phyloP scores from a whole-genome alignment of 2,329 filamentous ascomycete species.

The Trichoderma citrinoviride region DNA sequence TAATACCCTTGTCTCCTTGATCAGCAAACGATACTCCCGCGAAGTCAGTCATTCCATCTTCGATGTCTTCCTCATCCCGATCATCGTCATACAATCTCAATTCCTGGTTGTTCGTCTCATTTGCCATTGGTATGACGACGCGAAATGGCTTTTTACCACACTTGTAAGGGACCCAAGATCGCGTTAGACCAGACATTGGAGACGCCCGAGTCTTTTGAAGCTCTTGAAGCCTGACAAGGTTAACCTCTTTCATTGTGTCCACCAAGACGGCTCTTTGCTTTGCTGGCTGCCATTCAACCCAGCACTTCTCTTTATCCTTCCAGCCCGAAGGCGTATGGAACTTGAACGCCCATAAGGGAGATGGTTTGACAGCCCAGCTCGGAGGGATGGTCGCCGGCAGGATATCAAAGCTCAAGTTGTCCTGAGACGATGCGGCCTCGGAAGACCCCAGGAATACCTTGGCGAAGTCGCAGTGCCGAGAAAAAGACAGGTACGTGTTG shows the following conservation, averaged over 20 bases:
- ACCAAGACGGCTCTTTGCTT: not conserved
- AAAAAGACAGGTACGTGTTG: slow-evolving; percentile 9
- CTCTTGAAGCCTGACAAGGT: not conserved
- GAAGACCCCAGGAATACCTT: slow-evolving; percentile 4
- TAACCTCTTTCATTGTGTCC: not conserved
- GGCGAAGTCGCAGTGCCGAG: not conserved
- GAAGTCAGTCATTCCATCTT: slow-evolving; percentile 5
- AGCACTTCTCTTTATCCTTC: not conserved
- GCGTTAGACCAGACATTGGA: not conserved
- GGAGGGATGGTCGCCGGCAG: not conserved
- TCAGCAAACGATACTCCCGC: slow-evolving; percentile 11
- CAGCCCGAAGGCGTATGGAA: not conserved
- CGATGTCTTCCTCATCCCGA: not conserved
- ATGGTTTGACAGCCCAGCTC: not conserved
- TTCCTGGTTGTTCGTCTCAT: not conserved
- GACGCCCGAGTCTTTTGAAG: not conserved
- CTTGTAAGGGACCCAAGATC: too few species aligned
- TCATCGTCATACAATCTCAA: not conserved
- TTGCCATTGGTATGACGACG: not conserved
- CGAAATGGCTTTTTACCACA: not conserved
- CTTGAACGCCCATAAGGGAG: slow-evolving; percentile 1
- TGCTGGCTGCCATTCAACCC: slow-evolving; percentile 15
- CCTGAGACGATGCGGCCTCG: not conserved
- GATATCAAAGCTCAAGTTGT: slow-evolving; percentile 13
- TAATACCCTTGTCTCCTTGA: not conserved